These are phyloP conservation scores for Coemansia sp. DNA, from an alignment of 192 early-diverging fungal genomes.

Conservation along the genomic window DNA sequence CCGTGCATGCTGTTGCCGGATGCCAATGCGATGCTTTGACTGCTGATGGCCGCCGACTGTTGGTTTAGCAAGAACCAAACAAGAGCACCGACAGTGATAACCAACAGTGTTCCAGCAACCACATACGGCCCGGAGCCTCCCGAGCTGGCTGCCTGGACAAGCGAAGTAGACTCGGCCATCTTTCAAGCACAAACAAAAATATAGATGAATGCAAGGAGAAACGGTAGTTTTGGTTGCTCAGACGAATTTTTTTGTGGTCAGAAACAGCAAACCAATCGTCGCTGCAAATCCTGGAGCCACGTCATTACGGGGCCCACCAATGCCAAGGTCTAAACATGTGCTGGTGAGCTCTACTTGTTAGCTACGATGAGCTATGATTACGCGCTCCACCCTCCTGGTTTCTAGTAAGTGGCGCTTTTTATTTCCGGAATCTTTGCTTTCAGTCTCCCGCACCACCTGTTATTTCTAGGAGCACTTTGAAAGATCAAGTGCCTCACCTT, in stretches of 20 bases:
- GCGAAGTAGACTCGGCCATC: not conserved
- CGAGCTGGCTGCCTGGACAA: not conserved
- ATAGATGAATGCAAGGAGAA: no score
- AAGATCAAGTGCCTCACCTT: not conserved
- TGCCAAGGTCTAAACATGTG: no score
- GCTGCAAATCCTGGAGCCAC: no score
- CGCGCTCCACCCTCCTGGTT: no score
- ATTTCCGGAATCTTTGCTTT: not conserved
- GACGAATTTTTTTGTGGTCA: no score
- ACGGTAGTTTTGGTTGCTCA: no score
- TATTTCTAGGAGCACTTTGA: not conserved
- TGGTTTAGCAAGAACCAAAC: constrained; percentile 30
- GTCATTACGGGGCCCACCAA: no score
- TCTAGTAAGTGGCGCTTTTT: not conserved
- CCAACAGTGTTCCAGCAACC: not conserved
- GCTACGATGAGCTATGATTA: no score
- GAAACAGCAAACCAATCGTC: no score
- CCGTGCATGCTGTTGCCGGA: constrained; percentile 15
- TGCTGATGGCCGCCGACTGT: constrained; percentile 44
- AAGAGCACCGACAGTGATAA: not conserved
- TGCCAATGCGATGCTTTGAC: constrained; percentile 24
- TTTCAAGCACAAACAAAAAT: not conserved
- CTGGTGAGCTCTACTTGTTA: no score
- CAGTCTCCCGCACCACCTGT: not conserved
- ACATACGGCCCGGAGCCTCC: constrained; percentile 1